These are phyloP conservation scores for Rubus idaeus DNA, from an alignment of 306 rosid species.

Conservation along the genomic window DNA sequence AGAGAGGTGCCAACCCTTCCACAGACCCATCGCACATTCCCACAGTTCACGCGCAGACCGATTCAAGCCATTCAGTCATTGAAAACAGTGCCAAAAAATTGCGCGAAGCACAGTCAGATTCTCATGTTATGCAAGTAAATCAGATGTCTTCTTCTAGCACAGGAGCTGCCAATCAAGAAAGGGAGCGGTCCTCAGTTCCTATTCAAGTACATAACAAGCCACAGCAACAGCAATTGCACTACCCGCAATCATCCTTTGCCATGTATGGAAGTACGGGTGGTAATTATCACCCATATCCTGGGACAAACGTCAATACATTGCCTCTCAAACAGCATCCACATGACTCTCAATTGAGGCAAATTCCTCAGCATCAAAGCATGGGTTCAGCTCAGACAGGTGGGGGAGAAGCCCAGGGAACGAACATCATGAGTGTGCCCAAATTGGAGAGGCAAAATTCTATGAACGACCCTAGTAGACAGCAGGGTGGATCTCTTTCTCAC, in stretches of 20 bases:
- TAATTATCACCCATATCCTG: slow-evolving; percentile 62
- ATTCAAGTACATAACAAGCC: slow-evolving; percentile 65
- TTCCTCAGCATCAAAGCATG: slow-evolving; percentile 58
- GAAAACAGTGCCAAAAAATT: slow-evolving; percentile 52
- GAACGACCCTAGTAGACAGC: slow-evolving; percentile 63
- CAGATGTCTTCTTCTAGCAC: slow-evolving; percentile 55
- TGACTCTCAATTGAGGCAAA: slow-evolving; percentile 70
- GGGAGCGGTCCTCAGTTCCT: slow-evolving; percentile 56
- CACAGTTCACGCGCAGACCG: slow-evolving; percentile 42
- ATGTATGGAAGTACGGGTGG: slow-evolving; percentile 60
- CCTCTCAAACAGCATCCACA: slow-evolving; percentile 60
- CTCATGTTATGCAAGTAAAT: slow-evolving; percentile 49
- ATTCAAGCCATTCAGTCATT: slow-evolving; percentile 37
- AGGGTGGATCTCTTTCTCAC: slow-evolving; percentile 62
- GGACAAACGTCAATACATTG: slow-evolving; percentile 50
- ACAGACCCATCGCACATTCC: slow-evolving; percentile 54
- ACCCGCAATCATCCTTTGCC: slow-evolving; percentile 47
- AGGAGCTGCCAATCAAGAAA: slow-evolving; percentile 54
- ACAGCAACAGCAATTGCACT: slow-evolving; percentile 62
- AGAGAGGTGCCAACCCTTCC: slow-evolving; percentile 59
- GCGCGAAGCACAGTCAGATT: slow-evolving; percentile 46
- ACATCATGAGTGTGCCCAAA: slow-evolving; percentile 43
- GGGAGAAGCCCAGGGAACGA: slow-evolving; percentile 50
- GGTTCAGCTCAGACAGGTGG: slow-evolving; percentile 59
- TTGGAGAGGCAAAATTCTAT: slow-evolving; percentile 53